Evolutionary conservation across 495 filamentous ascomycete genomes (phyloP).

Genomic region (Parathielavia hyrcaniae): DNA sequence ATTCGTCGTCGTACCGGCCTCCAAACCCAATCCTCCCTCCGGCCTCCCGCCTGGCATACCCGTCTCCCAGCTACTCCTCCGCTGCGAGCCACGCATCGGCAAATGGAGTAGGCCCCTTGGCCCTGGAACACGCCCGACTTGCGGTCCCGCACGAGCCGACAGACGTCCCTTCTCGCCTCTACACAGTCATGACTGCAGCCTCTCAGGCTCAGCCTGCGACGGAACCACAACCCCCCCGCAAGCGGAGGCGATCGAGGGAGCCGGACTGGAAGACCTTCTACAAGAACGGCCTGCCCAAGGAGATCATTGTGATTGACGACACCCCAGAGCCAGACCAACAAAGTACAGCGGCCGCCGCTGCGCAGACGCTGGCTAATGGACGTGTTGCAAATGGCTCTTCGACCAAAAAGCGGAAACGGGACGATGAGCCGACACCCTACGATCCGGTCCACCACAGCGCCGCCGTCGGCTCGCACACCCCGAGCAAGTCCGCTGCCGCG

Average conservation of each 20-base stretch:
- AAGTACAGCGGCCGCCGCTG: conserved; percentile 24
- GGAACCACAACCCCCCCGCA: conserved; percentile 36
- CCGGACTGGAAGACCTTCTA: conserved; percentile 89
- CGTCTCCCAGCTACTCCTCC: conserved; percentile 33
- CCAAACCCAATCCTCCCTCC: conserved; percentile 46
- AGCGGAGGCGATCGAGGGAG: conserved; percentile 53
- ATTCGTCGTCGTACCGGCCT: conserved; percentile 47
- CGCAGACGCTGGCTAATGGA: conserved; percentile 31
- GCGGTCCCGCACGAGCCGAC: conserved; percentile 30
- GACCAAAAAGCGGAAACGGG: conserved; percentile 48
- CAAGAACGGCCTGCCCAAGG: conserved; percentile 84
- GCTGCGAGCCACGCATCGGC: conserved; percentile 31
- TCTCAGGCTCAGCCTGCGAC: conserved; percentile 28
- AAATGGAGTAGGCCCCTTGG: conserved; percentile 34
- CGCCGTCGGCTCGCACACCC: conserved; percentile 62
- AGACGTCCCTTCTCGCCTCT: conserved; percentile 21
- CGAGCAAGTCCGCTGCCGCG: conserved; percentile 62
- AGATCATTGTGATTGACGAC: conserved; percentile 94
- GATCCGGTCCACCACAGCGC: conserved; percentile 38
- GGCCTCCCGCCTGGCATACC: conserved; percentile 44
- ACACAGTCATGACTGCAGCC: conserved; percentile 37
- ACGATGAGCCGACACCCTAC: conserved; percentile 42
- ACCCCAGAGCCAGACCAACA: conserved; percentile 58
- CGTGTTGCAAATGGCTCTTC: conserved; percentile 23
- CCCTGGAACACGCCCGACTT: conserved; percentile 32